A percentile compares a stretch with the other conserved stretches of the same genome.
Conservation (phyloP, 176 grass and related monocot genomes). For the sorghum (Sorghum bicolor) region Sorghum_bicolor_NCBIv3 NC_012873.2:58518501-58519000, state of each 20-base stretch:
- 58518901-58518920: constrained; percentile 29
- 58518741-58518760: constrained; percentile 82
- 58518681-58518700: constrained; percentile 92
- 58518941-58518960: constrained; percentile 93
- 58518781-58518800: constrained; percentile 97
- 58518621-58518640: constrained; percentile 28
- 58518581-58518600: constrained; percentile 49
- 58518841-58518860: constrained; percentile 42
- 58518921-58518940: constrained; percentile 57
- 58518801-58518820: constrained; percentile 77
- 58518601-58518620: not conserved
- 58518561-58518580: constrained; percentile 42
- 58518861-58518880: constrained; percentile 90
- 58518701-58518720: constrained; percentile 34
- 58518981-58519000: constrained; percentile 88
- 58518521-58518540: constrained; percentile 69
- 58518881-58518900: constrained; percentile 33
- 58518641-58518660: constrained; percentile 48
- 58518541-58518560: constrained; percentile 93
- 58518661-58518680: constrained; percentile 79
- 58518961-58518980: constrained; percentile 74
- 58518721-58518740: not conserved
- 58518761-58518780: constrained; percentile 72
- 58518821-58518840: constrained; percentile 66
- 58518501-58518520: not conserved